Evolutionary conservation across 1,284 basidiomycete species (phyloP).

Genomic region (Ganoderma leucocontextum): DNA sequence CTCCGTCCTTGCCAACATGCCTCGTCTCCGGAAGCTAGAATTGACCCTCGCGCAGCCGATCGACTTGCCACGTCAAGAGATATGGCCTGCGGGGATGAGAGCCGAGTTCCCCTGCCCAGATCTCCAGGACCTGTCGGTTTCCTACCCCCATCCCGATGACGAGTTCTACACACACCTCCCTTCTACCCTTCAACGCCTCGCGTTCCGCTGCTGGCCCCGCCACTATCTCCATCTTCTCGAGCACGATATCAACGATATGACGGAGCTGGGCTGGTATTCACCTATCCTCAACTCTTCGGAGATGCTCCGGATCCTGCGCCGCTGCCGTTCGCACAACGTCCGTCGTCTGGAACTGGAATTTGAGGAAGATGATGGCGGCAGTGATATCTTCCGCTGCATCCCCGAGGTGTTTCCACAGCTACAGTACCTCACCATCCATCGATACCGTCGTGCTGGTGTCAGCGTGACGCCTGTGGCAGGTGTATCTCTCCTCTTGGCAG

Average conservation of each 20-base stretch:
- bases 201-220: constrained; percentile 12
- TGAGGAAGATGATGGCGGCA: background rate
- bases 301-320: background rate
- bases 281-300: constrained; percentile 6
- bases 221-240: constrained; percentile 6
- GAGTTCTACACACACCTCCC: constrained; percentile 11
- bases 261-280: constrained; percentile 1
- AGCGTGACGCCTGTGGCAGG: background rate
- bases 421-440: background rate
- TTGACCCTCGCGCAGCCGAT: background rate
- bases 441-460: background rate
- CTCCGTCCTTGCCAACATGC: background rate
- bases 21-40: background rate
- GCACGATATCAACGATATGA: background rate
- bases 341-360: background rate
- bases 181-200: background rate
- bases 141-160: constrained; percentile 15
- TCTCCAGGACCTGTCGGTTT: constrained; percentile 2
- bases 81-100: background rate
- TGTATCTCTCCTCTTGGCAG: background rate
- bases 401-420: background rate
- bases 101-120: background rate
- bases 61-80: background rate
- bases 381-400: background rate
- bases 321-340: background rate